These are phyloP conservation scores for Aspergillus jensenii DNA, from an alignment of 2,329 filamentous ascomycete species.

Conservation along the genomic window DNA sequence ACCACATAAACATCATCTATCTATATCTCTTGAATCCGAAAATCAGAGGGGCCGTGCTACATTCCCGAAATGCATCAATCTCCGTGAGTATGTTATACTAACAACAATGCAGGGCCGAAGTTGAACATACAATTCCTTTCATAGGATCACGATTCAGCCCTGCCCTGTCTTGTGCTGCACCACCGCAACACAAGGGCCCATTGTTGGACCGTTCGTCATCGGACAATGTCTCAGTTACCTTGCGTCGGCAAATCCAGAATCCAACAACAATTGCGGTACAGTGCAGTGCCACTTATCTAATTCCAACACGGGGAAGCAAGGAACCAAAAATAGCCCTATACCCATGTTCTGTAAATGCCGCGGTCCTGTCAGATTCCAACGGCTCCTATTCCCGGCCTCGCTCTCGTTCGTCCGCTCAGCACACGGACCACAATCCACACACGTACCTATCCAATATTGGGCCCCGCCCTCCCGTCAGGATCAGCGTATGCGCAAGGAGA, in stretches of 20 bases:
- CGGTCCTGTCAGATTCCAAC: background rate
- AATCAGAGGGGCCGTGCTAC: background rate
- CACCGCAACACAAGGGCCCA: background rate
- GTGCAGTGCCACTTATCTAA: too few species aligned
- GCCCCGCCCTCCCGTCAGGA: background rate
- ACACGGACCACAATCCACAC: background rate
- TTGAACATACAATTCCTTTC: background rate
- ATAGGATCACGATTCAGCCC: background rate
- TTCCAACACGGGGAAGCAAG: background rate
- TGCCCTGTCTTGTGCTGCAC: background rate
- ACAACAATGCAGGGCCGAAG: background rate
- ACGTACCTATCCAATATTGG: background rate
- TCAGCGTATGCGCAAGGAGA: background rate
- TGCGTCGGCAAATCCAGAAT: background rate
- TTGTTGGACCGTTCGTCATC: background rate
- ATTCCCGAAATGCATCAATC: background rate
- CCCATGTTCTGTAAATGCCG: too few species aligned
- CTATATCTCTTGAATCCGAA: background rate
- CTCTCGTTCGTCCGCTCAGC: background rate
- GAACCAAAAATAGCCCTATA: background rate
- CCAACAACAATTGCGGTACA: too few species aligned
- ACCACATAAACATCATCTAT: background rate
- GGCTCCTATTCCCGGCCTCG: background rate
- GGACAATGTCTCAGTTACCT: background rate
- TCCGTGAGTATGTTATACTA: background rate